phyloP scores from a whole-genome alignment of 495 filamentous ascomycete species.

The Amphirosellinia nigrospora region DNA sequence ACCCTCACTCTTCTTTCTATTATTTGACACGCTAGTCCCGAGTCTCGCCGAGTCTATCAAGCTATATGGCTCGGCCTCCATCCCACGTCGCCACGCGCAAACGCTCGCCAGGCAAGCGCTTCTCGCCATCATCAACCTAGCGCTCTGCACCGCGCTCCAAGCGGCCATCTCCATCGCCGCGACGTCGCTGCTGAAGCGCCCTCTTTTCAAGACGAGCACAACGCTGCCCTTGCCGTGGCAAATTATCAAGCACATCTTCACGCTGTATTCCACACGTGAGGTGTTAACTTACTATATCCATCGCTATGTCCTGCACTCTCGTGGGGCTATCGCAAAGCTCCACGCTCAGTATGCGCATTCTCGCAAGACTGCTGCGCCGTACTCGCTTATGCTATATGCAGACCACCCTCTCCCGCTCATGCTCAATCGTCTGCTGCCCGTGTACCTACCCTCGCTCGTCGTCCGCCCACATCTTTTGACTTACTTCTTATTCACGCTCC shows the following conservation, averaged over 20 bases:
- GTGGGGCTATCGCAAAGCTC: constrained; percentile 36
- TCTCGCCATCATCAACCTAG: constrained; percentile 70
- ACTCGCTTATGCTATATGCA: constrained; percentile 65
- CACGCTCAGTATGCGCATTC: constrained; percentile 73
- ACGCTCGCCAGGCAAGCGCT: constrained; percentile 48
- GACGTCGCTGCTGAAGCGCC: constrained; percentile 35
- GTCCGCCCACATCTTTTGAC: constrained; percentile 80
- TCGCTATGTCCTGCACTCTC: constrained; percentile 69
- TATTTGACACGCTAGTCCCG: constrained; percentile 74
- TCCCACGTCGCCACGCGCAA: constrained; percentile 63
- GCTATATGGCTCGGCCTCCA: constrained; percentile 64
- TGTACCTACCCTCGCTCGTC: constrained; percentile 69
- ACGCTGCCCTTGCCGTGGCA: constrained; percentile 56
- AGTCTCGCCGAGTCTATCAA: constrained; percentile 71
- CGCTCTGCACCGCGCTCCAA: constrained; percentile 62
- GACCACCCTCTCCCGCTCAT: constrained; percentile 83
- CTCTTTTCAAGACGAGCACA: constrained; percentile 51
- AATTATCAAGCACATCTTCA: constrained; percentile 68
- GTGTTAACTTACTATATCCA: constrained; percentile 73
- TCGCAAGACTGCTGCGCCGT: constrained; percentile 59
- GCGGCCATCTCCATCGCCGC: constrained; percentile 52
- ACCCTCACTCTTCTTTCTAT: constrained; percentile 74
- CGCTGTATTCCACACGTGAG: constrained; percentile 64
- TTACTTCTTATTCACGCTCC: constrained; percentile 70
- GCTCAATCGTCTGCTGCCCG: constrained; percentile 70